A percentile compares a stretch with the other conserved stretches of the same genome.
These are phyloP conservation scores for Metschnikowia gelsemii DNA, from an alignment of 805 yeast genomes.

Conservation along the genomic window DNA sequence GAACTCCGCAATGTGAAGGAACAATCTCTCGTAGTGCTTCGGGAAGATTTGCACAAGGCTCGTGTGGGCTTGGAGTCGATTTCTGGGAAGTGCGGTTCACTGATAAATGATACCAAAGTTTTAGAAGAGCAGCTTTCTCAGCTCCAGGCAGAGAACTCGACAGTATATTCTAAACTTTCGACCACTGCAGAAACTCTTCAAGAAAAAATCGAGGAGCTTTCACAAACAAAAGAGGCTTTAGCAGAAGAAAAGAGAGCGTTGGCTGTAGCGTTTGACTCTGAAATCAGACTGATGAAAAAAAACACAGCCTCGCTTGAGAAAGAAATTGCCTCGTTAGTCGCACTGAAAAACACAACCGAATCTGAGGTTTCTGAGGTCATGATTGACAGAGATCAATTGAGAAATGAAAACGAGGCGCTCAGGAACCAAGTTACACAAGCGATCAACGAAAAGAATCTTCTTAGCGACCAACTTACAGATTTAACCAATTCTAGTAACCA, in stretches of 20 bases:
- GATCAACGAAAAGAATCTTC: not conserved
- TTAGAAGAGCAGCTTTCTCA: not conserved
- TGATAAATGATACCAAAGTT: not conserved
- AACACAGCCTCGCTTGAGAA: not conserved
- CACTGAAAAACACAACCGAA: not conserved
- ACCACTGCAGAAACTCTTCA: not conserved
- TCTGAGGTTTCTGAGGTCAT: not conserved
- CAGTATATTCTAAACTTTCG: not conserved
- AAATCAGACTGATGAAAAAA: not conserved
- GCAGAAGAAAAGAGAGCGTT: conserved; percentile 1
- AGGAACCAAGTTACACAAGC: not conserved
- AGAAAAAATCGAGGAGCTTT: not conserved
- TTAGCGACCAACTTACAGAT: not conserved
- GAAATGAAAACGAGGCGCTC: not conserved
- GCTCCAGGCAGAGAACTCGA: not conserved
- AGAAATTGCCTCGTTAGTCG: not conserved
- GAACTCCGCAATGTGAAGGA: not conserved
- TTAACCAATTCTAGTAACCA: not conserved
- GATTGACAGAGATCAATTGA: not conserved
- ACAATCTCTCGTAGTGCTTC: not conserved
- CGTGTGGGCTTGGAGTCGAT: not conserved
- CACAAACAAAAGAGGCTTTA: not conserved
- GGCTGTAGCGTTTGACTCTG: conserved; percentile 2
- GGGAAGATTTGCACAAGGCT: conserved; percentile 1
- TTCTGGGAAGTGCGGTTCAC: not conserved